These are phyloP conservation scores for Chlorociboria aeruginascens DNA, from an alignment of 495 filamentous ascomycete genomes.

Conservation along the genomic window DNA sequence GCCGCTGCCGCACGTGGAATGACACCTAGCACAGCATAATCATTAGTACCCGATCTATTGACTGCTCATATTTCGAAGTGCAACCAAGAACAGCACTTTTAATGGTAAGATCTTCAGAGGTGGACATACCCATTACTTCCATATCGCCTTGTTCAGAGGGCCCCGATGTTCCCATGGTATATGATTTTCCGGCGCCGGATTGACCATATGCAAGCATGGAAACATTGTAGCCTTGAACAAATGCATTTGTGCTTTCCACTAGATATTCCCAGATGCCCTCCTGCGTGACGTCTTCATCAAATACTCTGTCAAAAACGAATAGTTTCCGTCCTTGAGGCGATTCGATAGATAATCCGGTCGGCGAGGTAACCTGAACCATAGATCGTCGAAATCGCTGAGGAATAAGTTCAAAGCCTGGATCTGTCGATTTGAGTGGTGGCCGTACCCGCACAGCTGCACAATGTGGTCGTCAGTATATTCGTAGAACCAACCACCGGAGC, in stretches of 20 bases:
- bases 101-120: too few species aligned
- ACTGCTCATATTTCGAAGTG: neutral
- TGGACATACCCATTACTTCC: slow-evolving; percentile 65
- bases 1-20: slow-evolving; percentile 81
- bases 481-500: too few species aligned
- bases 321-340: slow-evolving; percentile 84
- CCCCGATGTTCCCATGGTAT: slow-evolving; percentile 96
- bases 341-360: slow-evolving; percentile 78
- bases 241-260: slow-evolving; percentile 78
- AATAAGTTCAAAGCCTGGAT: slow-evolving; percentile 89
- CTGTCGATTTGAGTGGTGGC: slow-evolving; percentile 68
- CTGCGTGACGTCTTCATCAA: slow-evolving; percentile 72
- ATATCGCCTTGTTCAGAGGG: slow-evolving; percentile 67
- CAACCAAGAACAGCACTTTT: neutral
- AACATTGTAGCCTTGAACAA: slow-evolving; percentile 96
- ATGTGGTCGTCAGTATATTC: neutral
- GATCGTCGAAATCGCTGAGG: slow-evolving; percentile 90
- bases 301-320: slow-evolving; percentile 93
- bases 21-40: slow-evolving; percentile 49
- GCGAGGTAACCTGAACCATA: slow-evolving; percentile 78
- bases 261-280: slow-evolving; percentile 94
- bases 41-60: slow-evolving; percentile 3
- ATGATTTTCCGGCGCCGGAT: slow-evolving; percentile 99
- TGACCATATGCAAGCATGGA: slow-evolving; percentile 96
- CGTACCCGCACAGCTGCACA: slow-evolving; percentile 68